phyloP scores from a whole-genome alignment of 2,329 filamentous ascomycete species.

The Coniella vitis region DNA sequence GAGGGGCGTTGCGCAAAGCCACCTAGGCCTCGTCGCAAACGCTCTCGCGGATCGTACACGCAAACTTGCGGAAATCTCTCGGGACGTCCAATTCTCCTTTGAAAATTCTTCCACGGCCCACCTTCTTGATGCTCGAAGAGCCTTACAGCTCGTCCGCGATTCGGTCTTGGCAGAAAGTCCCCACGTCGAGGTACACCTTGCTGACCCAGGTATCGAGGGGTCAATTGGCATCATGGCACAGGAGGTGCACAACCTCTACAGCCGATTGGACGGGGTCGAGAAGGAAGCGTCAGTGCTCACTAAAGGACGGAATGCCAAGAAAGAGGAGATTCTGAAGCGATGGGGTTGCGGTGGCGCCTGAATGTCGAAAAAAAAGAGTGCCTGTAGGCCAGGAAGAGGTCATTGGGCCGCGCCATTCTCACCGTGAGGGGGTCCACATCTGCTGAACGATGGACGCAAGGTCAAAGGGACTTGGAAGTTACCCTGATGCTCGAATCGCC shows the following conservation, averaged over 20 bases:
- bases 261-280: constrained; percentile 32
- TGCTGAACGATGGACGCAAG: too few relatives aligned
- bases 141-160: constrained; percentile 43
- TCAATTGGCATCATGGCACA: constrained; percentile 40
- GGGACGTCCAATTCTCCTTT: constrained; percentile 42
- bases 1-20: constrained; percentile 17
- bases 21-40: constrained; percentile 1
- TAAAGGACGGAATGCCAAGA: constrained; percentile 36
- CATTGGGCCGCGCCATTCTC: too few relatives aligned
- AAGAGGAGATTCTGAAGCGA: constrained; percentile 40
- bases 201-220: constrained; percentile 46
- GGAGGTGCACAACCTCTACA: constrained; percentile 36
- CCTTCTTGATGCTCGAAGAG: constrained; percentile 40
- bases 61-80: constrained; percentile 31
- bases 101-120: constrained; percentile 36
- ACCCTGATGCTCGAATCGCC: too few relatives aligned
- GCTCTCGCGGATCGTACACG: constrained; percentile 3
- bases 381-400: too few relatives aligned
- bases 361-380: not conserved
- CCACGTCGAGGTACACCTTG: constrained; percentile 40
- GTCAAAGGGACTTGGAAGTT: too few relatives aligned
- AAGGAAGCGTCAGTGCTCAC: constrained; percentile 26
- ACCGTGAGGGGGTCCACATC: too few relatives aligned
- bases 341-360: constrained; percentile 26
- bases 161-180: constrained; percentile 47